Evolutionary conservation across 2,329 filamentous ascomycete genomes (phyloP).

Genomic region (Cladophialophora carrionii): DNA sequence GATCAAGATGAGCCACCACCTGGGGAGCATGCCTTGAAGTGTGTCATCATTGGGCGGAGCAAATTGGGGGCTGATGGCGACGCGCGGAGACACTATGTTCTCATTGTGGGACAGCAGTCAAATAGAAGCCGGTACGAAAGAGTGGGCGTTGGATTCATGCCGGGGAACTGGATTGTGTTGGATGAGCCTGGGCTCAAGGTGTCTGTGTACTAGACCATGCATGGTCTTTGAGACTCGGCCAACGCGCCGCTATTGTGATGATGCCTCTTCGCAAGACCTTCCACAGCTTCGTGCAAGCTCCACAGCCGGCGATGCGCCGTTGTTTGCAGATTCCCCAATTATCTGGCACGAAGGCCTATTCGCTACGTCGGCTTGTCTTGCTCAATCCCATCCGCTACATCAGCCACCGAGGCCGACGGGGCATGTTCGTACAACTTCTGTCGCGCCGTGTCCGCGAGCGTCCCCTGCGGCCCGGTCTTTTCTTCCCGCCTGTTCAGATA

Average conservation of each 20-base stretch:
- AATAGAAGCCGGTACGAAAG: background rate
- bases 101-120: background rate
- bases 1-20: background rate
- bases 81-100: background rate
- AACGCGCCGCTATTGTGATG: too few species aligned
- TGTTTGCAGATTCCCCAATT: too few species aligned
- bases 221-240: too few species aligned
- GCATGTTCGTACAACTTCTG: slow-evolving; percentile 29
- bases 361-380: background rate
- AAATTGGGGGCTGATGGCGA: background rate
- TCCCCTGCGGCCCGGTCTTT: slow-evolving; percentile 28
- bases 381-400: slow-evolving; percentile 21
- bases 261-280: too few species aligned
- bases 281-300: too few species aligned
- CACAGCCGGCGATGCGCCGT: too few species aligned
- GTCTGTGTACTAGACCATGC: too few species aligned
- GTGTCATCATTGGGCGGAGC: background rate
- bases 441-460: slow-evolving; percentile 24
- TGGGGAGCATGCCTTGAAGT: slow-evolving; percentile 3
- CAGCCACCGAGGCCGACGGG: slow-evolving; percentile 26
- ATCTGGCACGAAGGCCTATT: background rate
- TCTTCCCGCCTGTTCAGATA: slow-evolving; percentile 44
- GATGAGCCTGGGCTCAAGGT: background rate
- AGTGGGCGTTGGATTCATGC: background rate
- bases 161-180: background rate